Percentiles rank a stretch among this genome's conserved stretches.
phyloP scores from a whole-genome alignment of 2,329 filamentous ascomycete genomes.

The Venturia oleaginea region DNA sequence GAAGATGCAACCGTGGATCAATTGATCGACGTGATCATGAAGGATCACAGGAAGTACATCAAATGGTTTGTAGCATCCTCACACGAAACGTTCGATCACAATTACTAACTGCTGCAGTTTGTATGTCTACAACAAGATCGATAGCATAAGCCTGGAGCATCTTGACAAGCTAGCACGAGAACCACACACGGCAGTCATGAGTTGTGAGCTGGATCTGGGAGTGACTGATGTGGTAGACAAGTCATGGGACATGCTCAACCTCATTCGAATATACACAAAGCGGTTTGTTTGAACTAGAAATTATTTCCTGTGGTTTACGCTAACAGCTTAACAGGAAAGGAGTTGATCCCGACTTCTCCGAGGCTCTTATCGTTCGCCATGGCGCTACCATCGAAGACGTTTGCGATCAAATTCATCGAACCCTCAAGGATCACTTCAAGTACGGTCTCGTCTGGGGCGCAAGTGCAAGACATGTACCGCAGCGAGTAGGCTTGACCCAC shows the following conservation, averaged over 20 bases:
- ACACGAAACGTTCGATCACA: slow-evolving; percentile 31
- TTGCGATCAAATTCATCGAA: slow-evolving; percentile 89
- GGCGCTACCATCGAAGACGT: slow-evolving; percentile 93
- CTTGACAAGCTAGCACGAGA: slow-evolving; percentile 87
- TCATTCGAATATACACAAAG: slow-evolving; percentile 95
- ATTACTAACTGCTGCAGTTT: slow-evolving; percentile 41
- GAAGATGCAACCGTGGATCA: slow-evolving; percentile 93
- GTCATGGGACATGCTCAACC: slow-evolving; percentile 84
- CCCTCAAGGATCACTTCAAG: slow-evolving; percentile 96
- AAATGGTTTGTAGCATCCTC: slow-evolving; percentile 40
- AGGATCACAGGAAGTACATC: slow-evolving; percentile 97
- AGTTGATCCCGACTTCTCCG: slow-evolving; percentile 75
- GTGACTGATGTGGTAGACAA: slow-evolving; percentile 88
- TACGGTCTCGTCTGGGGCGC: slow-evolving; percentile 97
- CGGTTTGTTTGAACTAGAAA: slow-evolving; percentile 27
- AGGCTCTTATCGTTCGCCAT: slow-evolving; percentile 85
- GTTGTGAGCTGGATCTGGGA: slow-evolving; percentile 88
- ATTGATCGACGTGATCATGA: slow-evolving; percentile 99
- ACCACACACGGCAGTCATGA: slow-evolving; percentile 93
- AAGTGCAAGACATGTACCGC: slow-evolving; percentile 87
- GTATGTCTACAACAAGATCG: slow-evolving; percentile 99
- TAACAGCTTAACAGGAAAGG: slow-evolving; percentile 51
- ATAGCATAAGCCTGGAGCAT: slow-evolving; percentile 86
- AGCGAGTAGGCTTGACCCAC: slow-evolving; percentile 82
- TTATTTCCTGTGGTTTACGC: slow-evolving; percentile 1